Evolutionary conservation across 106 monocot species (phyloP), one percentile per base, ranked within the genome.

Genomic region (Iris macrosiphon): DNA sequence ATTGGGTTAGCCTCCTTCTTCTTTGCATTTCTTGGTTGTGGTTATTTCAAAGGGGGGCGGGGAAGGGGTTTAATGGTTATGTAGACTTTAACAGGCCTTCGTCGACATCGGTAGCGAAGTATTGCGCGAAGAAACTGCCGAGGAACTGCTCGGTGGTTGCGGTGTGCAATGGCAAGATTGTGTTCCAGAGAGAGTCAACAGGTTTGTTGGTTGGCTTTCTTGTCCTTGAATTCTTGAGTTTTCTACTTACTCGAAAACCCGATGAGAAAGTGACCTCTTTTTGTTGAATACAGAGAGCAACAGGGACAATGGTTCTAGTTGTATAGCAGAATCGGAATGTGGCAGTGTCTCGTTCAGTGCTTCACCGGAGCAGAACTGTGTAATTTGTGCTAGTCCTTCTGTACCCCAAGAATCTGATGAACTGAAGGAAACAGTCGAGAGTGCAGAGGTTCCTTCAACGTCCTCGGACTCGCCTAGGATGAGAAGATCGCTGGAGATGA

Each of bases 131-230:
- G 64, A 75, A 76, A 57, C 52, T 94, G 38, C 52, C 70, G 4
- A 29, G 29, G 6, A 58, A 55, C 7, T 94, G 88, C 32, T 70
- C 75, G 20, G 88, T 89, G 31, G 14, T 88, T 51, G 88, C 88
- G 0, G 67, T 94, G 43, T 74, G 64, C 57, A 79, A 71, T 31
- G 94, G 94, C 47, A 94, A 81, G 66, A 73, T 82, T 52, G 75
- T 94, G 18, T 94, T 79, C 55, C 73, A 68, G 58, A 81, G 79
- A 65, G 79, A 78, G 73, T 49, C 61, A 49, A 34, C 29, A 29
- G 74, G 65, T 61, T 49, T 32, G 62, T 62, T 66, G 9, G 17
- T 47, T 44, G 23, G 34, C 9, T 43, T 57, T 31, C 25, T 55
- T 21, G 34, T 33, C 24, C 34, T 41, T 66, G 61, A 31, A 16